Evolutionary conservation across 2,329 filamentous ascomycete species (phyloP).

Genomic region (Clonostachys rhizophaga): DNA sequence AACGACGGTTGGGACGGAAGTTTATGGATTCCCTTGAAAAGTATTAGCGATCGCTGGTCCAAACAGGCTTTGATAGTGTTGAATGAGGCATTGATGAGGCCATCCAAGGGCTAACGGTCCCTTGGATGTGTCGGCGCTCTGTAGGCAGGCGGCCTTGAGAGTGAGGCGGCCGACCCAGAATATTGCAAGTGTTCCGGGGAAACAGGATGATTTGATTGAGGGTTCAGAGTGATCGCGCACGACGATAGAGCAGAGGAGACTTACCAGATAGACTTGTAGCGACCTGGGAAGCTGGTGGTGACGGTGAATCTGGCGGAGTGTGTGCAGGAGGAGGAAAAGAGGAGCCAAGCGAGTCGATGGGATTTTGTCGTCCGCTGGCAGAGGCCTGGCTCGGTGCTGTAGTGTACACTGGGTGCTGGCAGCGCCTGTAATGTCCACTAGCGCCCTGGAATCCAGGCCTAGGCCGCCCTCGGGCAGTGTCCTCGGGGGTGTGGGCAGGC

Average conservation of each 20-base stretch:
- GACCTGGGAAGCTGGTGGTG: conserved; percentile 24
- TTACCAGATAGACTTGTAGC: conserved; percentile 27
- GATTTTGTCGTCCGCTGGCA: conserved; percentile 26
- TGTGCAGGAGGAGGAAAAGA: conserved; percentile 36
- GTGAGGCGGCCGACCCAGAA: conserved; percentile 2
- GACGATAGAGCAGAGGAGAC: conserved; percentile 23
- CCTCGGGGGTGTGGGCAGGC: too few species aligned
- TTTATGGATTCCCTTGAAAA: neutral
- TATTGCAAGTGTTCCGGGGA: conserved; percentile 1
- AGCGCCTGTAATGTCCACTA: too few species aligned
- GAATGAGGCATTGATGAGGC: neutral
- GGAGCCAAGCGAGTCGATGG: conserved; percentile 30
- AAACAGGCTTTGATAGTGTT: neutral
- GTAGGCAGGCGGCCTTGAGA: neutral
- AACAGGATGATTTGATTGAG: conserved; percentile 14
- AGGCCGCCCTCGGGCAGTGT: too few species aligned
- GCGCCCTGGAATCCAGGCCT: too few species aligned
- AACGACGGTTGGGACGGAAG: neutral
- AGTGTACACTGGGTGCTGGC: too few species aligned
- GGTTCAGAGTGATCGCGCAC: conserved; percentile 26
- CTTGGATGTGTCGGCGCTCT: neutral
- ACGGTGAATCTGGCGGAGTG: conserved; percentile 26
- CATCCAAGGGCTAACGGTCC: neutral
- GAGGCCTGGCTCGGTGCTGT: too few species aligned
- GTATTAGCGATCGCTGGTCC: conserved; percentile 4